Evolutionary conservation across 257 asterid species (phyloP).

Genomic region (Euphrasia confusa): DNA sequence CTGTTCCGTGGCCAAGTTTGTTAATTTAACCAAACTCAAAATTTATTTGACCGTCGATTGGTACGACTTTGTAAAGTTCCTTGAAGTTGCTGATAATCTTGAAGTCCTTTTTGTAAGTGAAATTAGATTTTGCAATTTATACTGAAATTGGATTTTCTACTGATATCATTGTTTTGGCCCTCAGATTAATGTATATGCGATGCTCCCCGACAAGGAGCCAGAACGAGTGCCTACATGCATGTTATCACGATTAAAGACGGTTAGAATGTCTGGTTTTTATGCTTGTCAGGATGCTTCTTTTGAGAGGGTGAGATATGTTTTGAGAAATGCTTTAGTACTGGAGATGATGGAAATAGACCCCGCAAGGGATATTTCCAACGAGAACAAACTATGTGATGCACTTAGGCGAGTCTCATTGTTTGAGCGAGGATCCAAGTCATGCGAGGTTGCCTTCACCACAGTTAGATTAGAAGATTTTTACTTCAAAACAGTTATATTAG

Average conservation of each 20-base stretch:
- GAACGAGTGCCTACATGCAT: neutral
- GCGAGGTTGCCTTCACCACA: neutral
- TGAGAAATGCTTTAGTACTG: constrained; percentile 12
- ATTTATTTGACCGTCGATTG: neutral
- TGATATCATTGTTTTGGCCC: neutral
- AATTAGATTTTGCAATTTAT: neutral
- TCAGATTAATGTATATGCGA: neutral
- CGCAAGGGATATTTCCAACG: neutral
- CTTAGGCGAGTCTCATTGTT: neutral
- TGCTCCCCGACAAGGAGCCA: neutral
- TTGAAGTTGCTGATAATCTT: constrained; percentile 13
- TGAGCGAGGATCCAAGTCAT: neutral
- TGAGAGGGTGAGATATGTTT: constrained; percentile 3
- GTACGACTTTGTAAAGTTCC: neutral
- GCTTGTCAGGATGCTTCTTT: no score
- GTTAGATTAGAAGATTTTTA: no score
- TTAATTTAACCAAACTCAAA: constrained; percentile 8
- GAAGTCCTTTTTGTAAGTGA: neutral
- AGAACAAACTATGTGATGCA: neutral
- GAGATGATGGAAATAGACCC: neutral
- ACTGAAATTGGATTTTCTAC: neutral
- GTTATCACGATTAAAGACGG: neutral
- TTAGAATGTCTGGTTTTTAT: neutral
- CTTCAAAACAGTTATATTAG: no score
- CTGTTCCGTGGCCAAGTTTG: neutral